Percentiles rank a stretch among this genome's conserved stretches.
Conservation (phyloP, 192 early-diverging fungal genomes). For the Piromyces sp. region DNA sequence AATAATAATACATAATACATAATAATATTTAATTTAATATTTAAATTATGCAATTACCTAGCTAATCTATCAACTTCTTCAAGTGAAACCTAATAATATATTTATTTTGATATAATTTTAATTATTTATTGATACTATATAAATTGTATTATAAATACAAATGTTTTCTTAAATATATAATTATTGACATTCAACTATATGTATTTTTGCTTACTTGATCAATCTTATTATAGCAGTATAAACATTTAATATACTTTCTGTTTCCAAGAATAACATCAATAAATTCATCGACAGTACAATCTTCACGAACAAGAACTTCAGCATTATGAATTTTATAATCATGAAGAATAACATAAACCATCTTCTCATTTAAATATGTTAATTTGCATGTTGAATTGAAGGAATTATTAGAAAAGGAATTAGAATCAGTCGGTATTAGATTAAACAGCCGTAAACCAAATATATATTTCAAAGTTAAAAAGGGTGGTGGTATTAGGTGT, state of each 20-base stretch:
- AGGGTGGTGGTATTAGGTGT: slow-evolving; percentile 68
- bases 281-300: slow-evolving; percentile 89
- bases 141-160: too few species aligned
- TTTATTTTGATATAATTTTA: too few species aligned
- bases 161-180: too few species aligned
- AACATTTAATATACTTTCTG: slow-evolving; percentile 85
- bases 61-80: slow-evolving; percentile 40
- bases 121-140: too few species aligned
- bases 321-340: slow-evolving; percentile 98
- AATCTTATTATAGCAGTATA: slow-evolving; percentile 94
- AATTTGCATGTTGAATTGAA: slow-evolving; percentile 83
- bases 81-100: slow-evolving; percentile 46
- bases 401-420: slow-evolving; percentile 5
- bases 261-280: slow-evolving; percentile 98
- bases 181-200: background rate
- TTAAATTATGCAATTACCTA: too few species aligned
- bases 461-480: slow-evolving; percentile 96
- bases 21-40: too few species aligned
- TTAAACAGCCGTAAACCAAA: slow-evolving; percentile 75
- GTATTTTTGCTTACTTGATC: slow-evolving; percentile 26
- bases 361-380: slow-evolving; percentile 67
- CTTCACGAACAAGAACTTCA: slow-evolving; percentile 90
- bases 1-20: too few species aligned
- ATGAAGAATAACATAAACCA: slow-evolving; percentile 82
- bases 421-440: slow-evolving; percentile 90